Base-by-base conservation (phyloP, 495 filamentous ascomycete species). In the Penicillium crystallinum region DNA sequence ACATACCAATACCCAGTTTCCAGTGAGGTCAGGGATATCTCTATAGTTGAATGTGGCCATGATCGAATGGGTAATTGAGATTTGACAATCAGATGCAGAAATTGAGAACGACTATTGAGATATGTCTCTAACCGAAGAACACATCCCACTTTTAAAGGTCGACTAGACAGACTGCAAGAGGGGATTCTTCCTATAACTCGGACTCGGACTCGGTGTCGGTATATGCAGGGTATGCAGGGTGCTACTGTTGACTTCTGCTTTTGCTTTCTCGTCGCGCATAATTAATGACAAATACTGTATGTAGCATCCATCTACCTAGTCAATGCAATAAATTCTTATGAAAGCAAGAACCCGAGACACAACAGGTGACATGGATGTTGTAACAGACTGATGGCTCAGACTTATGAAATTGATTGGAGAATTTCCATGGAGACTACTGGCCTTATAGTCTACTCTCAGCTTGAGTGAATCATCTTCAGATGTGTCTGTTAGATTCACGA, bases 121-220 rank as follows among this genome's bases (percentile, higher is more conserved):
- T 35, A 6, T 3, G 1, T 6, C 2, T 29, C 27, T 40, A 3
- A n/a, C n/a, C 15, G 25, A n/a, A 11, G 21, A 22, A 17, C 6
- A 0, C 14, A 27, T 39, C 34, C 25, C n/a, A n/a, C n/a, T 27
- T 55, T 47, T 33, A 38, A 22, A 4, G 0, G 17, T 14, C 9
- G 37, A 12, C 27, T 29, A 2, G 11, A 19, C 14, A 12, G 21
- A n/a, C 8, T 4, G 1, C 7, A 10, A 22, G 35, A 6, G 12
- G 11, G 17, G n/a, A n/a, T 42, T 19, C 12, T 12, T 12, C 5
- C 17, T 21, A 10, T 2, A 27, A 27, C 6, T 55, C 55, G 55
- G 55, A 55, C 9, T 62, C 59, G 55, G 55, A 36, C 40, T 62
- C 55, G 59, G 59, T 14, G 29, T 61, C 54, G 33, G 55, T 40